phyloP scores from a whole-genome alignment of 192 early-diverging fungal genomes.

The Coemansia sp. region DNA sequence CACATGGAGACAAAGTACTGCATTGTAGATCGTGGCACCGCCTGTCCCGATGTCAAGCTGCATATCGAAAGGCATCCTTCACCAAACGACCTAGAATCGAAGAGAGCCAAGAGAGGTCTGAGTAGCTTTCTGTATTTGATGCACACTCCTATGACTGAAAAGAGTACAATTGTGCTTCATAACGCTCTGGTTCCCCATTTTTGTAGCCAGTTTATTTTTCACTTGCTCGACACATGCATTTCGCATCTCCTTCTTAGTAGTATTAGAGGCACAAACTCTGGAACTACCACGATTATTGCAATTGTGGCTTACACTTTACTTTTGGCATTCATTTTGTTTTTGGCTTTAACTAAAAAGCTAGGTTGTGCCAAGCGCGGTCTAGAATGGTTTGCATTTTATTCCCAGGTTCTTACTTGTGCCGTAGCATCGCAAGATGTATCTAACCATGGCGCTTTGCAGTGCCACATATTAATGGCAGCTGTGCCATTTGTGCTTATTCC shows the following conservation, averaged over 20 bases:
- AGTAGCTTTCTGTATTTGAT: not conserved
- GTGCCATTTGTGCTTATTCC: not conserved
- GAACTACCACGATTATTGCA: not conserved
- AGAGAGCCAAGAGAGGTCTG: not conserved
- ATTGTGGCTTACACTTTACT: not conserved
- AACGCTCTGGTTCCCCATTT: not conserved
- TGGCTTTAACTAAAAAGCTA: not conserved
- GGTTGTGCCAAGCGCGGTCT: not conserved
- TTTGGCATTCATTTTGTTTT: not conserved
- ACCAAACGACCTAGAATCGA: not conserved
- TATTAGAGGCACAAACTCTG: not conserved
- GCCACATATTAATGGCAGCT: not conserved
- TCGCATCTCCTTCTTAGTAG: not conserved
- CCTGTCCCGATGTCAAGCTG: not conserved
- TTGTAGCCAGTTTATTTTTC: not conserved
- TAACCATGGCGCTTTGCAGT: not conserved
- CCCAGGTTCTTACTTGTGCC: not conserved
- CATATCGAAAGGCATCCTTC: not conserved
- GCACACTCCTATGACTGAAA: not conserved
- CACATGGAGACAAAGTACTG: not conserved
- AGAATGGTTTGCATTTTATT: not conserved
- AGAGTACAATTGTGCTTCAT: not conserved
- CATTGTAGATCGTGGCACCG: not conserved
- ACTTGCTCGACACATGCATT: not conserved
- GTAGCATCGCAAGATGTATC: not conserved